These are phyloP conservation scores for Marasmius sp. DNA, from an alignment of 1,284 basidiomycete genomes.

Conservation along the genomic window DNA sequence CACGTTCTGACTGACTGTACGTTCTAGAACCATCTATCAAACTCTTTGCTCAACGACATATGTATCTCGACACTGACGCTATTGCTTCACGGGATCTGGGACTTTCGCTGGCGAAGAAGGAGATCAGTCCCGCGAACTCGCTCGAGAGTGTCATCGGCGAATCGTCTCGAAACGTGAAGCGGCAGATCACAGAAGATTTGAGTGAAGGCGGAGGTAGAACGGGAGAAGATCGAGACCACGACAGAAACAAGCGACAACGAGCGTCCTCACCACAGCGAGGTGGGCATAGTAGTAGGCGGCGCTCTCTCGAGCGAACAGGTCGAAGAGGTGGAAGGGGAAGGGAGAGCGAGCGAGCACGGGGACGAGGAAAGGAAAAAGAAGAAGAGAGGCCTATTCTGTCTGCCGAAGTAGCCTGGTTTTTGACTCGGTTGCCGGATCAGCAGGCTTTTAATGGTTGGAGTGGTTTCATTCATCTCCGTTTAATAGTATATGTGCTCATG, in stretches of 20 bases:
- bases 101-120: constrained; percentile 54
- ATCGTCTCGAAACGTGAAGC: constrained; percentile 5
- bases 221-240: constrained; percentile 14
- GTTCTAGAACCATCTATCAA: constrained; percentile 82
- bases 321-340: constrained; percentile 33
- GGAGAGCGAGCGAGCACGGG: constrained; percentile 20
- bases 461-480: neutral
- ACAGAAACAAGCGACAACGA: constrained; percentile 6
- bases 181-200: constrained; percentile 8
- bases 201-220: constrained; percentile 17
- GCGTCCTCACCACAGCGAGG: constrained; percentile 20
- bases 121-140: constrained; percentile 10
- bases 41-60: constrained; percentile 87
- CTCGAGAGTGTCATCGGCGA: neutral
- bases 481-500: constrained; percentile 11
- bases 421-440: constrained; percentile 74
- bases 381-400: constrained; percentile 57
- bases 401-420: constrained; percentile 77
- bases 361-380: constrained; percentile 41
- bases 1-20: neutral
- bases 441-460: constrained; percentile 78
- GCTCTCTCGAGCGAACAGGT: neutral
- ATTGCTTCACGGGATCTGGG: constrained; percentile 91
- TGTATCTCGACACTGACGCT: constrained; percentile 86
- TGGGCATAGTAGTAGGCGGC: neutral